These are phyloP conservation scores for Syzygium syzygioides DNA, from an alignment of 441 rosid genomes.

Conservation along the genomic window DNA sequence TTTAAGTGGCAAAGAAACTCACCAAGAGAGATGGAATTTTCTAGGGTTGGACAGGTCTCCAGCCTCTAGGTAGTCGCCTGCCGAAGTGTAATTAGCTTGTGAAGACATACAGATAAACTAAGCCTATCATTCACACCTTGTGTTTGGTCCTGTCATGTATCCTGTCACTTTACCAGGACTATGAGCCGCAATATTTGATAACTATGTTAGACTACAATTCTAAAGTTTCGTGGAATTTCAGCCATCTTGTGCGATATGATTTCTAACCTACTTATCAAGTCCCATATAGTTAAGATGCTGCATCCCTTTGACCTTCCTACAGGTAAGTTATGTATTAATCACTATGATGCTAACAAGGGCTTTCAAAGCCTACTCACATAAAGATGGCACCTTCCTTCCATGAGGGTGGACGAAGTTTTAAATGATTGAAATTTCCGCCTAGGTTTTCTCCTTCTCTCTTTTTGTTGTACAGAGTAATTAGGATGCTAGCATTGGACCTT, in stretches of 20 bases:
- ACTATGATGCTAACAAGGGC: background rate
- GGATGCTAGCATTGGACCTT: background rate
- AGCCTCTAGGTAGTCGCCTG: background rate
- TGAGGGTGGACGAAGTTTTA: background rate
- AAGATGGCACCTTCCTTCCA: background rate
- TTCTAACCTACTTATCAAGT: background rate
- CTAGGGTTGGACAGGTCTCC: background rate
- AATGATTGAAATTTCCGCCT: too few relatives aligned
- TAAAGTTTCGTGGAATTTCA: background rate
- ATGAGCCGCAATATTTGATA: background rate
- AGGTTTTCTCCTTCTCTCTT: background rate
- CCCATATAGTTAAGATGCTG: background rate
- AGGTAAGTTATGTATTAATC: background rate
- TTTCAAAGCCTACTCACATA: background rate
- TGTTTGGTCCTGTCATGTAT: background rate
- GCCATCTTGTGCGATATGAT: background rate
- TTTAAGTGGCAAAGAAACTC: background rate
- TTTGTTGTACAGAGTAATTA: background rate
- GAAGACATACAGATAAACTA: background rate
- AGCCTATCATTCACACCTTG: background rate
- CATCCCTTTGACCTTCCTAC: background rate
- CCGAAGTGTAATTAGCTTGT: background rate
- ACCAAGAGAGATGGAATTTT: background rate
- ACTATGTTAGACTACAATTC: background rate
- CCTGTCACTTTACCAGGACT: background rate